phyloP scores from a whole-genome alignment of 257 asterid species.

The Scutellaria barbata region DNA sequence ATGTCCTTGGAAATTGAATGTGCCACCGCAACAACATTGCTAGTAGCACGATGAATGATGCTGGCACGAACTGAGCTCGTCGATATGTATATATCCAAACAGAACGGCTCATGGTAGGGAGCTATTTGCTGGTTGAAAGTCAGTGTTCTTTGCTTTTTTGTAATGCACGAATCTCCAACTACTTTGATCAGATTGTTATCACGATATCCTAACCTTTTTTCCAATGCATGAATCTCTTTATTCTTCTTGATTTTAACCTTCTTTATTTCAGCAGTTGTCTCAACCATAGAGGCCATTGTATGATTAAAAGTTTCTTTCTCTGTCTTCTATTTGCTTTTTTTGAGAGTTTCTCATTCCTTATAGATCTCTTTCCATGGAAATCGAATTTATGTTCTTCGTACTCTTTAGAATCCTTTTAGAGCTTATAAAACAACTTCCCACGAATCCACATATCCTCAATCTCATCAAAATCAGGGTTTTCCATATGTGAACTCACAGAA shows the following conservation, averaged over 20 bases:
- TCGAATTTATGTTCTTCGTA: constrained; percentile 73
- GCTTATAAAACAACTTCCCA: constrained; percentile 74
- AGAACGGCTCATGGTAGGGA: constrained; percentile 86
- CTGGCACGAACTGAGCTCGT: constrained; percentile 83
- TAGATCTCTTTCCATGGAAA: constrained; percentile 63
- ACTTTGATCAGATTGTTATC: constrained; percentile 31
- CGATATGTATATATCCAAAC: constrained; percentile 71
- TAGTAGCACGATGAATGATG: constrained; percentile 80
- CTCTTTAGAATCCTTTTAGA: constrained; percentile 80
- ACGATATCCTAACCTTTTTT: neutral
- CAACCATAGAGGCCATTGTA: constrained; percentile 24
- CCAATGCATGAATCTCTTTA: constrained; percentile 16
- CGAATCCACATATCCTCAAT: constrained; percentile 84
- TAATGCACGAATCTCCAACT: constrained; percentile 36
- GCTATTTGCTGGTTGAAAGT: constrained; percentile 84
- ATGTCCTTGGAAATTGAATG: constrained; percentile 90
- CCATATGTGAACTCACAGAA: constrained; percentile 32
- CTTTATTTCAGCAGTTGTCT: constrained; percentile 30
- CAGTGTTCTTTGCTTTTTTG: constrained; percentile 56
- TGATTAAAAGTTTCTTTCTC: constrained; percentile 37
- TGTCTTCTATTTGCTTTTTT: constrained; percentile 36
- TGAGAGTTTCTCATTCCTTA: constrained; percentile 43
- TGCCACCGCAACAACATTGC: constrained; percentile 82
- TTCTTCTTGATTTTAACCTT: constrained; percentile 45
- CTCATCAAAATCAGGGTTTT: constrained; percentile 56